Base-by-base conservation (phyloP, 2,329 filamentous ascomycete genomes). In the Mariannaea elegans region DNA sequence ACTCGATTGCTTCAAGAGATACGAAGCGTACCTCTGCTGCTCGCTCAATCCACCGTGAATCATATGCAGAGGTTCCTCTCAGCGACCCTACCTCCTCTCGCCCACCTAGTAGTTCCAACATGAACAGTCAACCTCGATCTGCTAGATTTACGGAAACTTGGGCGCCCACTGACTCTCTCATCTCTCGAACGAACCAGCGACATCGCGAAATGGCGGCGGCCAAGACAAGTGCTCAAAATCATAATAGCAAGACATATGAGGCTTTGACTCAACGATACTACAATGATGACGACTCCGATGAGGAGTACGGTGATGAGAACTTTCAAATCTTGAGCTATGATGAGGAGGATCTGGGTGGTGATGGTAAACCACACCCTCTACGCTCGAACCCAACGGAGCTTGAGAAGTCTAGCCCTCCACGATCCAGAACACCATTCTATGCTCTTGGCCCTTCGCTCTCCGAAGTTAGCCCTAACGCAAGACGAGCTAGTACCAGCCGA, bases 71-170 rank as follows among this genome's bases (percentile, higher is more conserved):
- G 63, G 70, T 87, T 8, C 78, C 85, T 2, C 73, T 82, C 2
- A 72, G 76, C 39, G 82, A 85, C 2, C 64, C 70, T 4, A 65
- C 55, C 29, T 66, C 71, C 18, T 65, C 75, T 29, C 71, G 66
- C 14, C 65, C 65, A 46, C 50, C 69, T 36, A 63, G 67, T 65
- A 61, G 59, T 29, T 62, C 67, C 45, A 64, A 64, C 47, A 58
- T 59, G 27, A 46, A 59, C 23, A 64, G 74, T 42, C 77, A 76
- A 16, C 70, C 69, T 31, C 81, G 82, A 29, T 64, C 75, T 1
- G 76, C 78, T 39, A 81, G 76, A 63, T 85, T 85, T 65, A 85
- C 80, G 5, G 84, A 86, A 67, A 78, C 82, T 0, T 87, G 84
- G 84, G 80, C 80, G 62, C 76, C 84, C 2, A 81, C 82, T 1